phyloP scores from a whole-genome alignment of 257 asterid species.

The Hygrophila difformis region DNA sequence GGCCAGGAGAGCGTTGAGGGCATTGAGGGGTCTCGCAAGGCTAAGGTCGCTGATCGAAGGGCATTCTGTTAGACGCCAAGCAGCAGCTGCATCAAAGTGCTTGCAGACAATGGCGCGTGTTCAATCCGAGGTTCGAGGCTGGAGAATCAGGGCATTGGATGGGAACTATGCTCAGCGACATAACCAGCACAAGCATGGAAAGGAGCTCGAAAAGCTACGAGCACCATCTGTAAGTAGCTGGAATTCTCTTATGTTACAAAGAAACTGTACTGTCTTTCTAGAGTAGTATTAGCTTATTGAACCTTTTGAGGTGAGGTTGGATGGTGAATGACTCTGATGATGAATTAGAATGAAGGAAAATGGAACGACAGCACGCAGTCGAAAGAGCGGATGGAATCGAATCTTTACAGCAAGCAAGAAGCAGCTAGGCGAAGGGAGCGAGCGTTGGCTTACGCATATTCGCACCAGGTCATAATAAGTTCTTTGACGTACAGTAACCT shows the following conservation, averaged over 20 bases:
- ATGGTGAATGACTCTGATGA: too few relatives aligned
- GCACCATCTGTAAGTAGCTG: slow-evolving; percentile 40
- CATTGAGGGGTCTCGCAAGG: slow-evolving; percentile 63
- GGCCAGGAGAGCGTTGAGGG: slow-evolving; percentile 69
- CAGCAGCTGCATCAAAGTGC: slow-evolving; percentile 48
- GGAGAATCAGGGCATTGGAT: slow-evolving; percentile 48
- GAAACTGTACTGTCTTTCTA: too few relatives aligned
- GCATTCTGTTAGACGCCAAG: slow-evolving; percentile 53
- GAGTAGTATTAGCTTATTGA: too few relatives aligned
- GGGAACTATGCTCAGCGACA: slow-evolving; percentile 43
- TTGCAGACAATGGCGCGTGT: slow-evolving; percentile 71
- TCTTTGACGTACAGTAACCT: too few relatives aligned
- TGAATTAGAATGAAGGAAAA: slow-evolving; percentile 38
- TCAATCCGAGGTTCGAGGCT: slow-evolving; percentile 57
- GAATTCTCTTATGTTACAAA: too few relatives aligned
- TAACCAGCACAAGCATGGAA: slow-evolving; percentile 44
- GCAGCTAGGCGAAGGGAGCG: slow-evolving; percentile 80
- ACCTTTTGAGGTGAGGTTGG: too few relatives aligned
- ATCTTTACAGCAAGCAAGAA: slow-evolving; percentile 44
- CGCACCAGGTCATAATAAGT: slow-evolving; percentile 49
- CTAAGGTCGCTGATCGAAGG: slow-evolving; percentile 55
- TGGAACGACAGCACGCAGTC: slow-evolving; percentile 68
- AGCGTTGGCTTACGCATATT: slow-evolving; percentile 67
- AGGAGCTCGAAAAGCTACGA: slow-evolving; percentile 42
- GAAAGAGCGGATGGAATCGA: slow-evolving; percentile 62